Conservation (phyloP, 441 rosid species). For the Manihot esculenta region DNA sequence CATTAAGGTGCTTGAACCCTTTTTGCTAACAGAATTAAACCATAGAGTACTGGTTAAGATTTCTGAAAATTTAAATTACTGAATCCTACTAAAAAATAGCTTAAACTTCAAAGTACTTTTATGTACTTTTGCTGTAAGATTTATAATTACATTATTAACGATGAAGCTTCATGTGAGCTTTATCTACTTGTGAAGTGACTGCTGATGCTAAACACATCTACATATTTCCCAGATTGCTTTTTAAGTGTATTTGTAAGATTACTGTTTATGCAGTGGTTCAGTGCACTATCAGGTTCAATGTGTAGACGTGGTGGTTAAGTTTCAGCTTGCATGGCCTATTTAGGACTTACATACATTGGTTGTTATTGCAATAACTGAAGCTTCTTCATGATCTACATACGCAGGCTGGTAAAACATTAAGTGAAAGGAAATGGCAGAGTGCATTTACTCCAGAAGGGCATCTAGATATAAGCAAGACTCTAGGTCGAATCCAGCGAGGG, state of each 20-base stretch:
- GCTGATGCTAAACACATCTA: background rate
- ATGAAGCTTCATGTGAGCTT: background rate
- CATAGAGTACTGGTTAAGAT: no score
- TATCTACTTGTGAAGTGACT: no score
- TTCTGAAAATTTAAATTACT: no score
- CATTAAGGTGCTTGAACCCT: no score
- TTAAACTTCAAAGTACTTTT: no score
- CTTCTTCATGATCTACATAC: constrained; percentile 23
- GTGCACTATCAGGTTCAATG: background rate
- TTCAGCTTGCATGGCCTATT: background rate
- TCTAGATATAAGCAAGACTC: constrained; percentile 76
- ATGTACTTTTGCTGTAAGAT: no score
- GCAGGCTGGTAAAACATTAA: constrained; percentile 93
- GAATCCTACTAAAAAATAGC: no score
- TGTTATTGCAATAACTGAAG: constrained; percentile 3
- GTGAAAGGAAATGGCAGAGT: constrained; percentile 91
- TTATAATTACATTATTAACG: background rate
- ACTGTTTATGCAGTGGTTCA: background rate
- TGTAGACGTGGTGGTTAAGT: background rate
- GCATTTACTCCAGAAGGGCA: constrained; percentile 70
- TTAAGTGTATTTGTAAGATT: background rate
- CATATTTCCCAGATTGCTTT: background rate
- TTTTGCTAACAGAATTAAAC: no score
- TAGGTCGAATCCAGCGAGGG: constrained; percentile 78
- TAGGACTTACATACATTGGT: background rate